Evolutionary conservation across 805 yeast species (phyloP).

Genomic region (Sporopachydermia quercuum): DNA sequence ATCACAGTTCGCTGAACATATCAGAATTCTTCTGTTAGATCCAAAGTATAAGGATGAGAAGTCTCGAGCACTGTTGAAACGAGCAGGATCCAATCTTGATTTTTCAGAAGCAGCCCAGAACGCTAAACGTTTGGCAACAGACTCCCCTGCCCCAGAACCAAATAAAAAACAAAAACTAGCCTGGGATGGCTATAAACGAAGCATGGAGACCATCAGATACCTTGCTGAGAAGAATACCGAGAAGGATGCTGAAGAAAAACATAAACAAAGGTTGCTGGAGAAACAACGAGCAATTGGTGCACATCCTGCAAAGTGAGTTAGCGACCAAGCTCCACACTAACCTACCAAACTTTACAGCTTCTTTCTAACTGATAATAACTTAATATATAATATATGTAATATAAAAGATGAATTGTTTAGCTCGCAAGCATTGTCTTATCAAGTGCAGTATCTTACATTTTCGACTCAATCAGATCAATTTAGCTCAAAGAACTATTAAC

Average conservation of each 20-base stretch:
- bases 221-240: constrained; percentile 1
- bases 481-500: too few relatives aligned
- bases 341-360: too few relatives aligned
- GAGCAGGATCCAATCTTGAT: constrained; percentile 19
- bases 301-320: too few relatives aligned
- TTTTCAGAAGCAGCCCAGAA: constrained; percentile 20
- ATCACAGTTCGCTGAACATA: constrained; percentile 52
- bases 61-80: constrained; percentile 18
- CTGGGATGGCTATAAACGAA: neutral
- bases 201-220: neutral
- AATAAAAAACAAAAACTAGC: constrained; percentile 1
- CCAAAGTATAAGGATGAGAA: constrained; percentile 65
- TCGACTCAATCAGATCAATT: too few relatives aligned
- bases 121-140: constrained; percentile 16
- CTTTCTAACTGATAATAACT: too few relatives aligned
- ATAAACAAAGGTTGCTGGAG: neutral
- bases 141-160: constrained; percentile 1
- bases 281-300: constrained; percentile 1
- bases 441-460: too few relatives aligned
- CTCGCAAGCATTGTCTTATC: too few relatives aligned
- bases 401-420: too few relatives aligned
- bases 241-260: neutral
- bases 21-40: constrained; percentile 55
- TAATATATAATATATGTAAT: too few relatives aligned
- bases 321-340: too few relatives aligned